Evolutionary conservation across 768 basidiomycete species (phyloP).

Genomic region (Tephrocybe sp.): DNA sequence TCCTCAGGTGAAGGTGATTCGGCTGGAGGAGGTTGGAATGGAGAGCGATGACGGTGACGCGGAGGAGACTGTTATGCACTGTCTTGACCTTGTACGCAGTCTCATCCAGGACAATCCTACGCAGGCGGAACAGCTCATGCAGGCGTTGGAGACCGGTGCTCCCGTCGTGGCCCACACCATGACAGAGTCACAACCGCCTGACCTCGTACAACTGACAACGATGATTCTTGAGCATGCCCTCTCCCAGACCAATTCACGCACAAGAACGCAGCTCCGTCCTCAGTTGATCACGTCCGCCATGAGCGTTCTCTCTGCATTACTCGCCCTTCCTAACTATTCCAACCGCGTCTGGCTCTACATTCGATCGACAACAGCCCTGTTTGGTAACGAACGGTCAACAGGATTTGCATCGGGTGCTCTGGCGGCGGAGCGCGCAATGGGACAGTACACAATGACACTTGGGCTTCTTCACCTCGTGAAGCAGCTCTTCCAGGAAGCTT

Average conservation of each 20-base stretch:
- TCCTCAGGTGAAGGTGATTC: slow-evolving; percentile 41
- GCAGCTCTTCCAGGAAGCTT: slow-evolving; percentile 73
- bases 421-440: slow-evolving; percentile 66
- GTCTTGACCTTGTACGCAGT: slow-evolving; percentile 77
- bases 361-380: slow-evolving; percentile 74
- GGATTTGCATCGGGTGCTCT: slow-evolving; percentile 68
- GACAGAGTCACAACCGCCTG: slow-evolving; percentile 57
- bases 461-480: slow-evolving; percentile 76
- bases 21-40: slow-evolving; percentile 70
- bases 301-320: slow-evolving; percentile 75
- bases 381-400: slow-evolving; percentile 58
- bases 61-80: slow-evolving; percentile 66
- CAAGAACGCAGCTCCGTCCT: slow-evolving; percentile 44
- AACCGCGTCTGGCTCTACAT: slow-evolving; percentile 87
- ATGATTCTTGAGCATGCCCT: slow-evolving; percentile 82
- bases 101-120: slow-evolving; percentile 70
- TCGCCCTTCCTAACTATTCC: slow-evolving; percentile 74
- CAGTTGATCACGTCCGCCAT: slow-evolving; percentile 78
- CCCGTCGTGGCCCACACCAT: slow-evolving; percentile 52
- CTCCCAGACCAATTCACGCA: slow-evolving; percentile 45
- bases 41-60: slow-evolving; percentile 64
- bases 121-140: slow-evolving; percentile 65
- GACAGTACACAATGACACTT: slow-evolving; percentile 81
- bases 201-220: slow-evolving; percentile 77
- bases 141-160: slow-evolving; percentile 60